Base-by-base conservation (phyloP, 495 filamentous ascomycete species). In the Daldinia decipiens region DNA sequence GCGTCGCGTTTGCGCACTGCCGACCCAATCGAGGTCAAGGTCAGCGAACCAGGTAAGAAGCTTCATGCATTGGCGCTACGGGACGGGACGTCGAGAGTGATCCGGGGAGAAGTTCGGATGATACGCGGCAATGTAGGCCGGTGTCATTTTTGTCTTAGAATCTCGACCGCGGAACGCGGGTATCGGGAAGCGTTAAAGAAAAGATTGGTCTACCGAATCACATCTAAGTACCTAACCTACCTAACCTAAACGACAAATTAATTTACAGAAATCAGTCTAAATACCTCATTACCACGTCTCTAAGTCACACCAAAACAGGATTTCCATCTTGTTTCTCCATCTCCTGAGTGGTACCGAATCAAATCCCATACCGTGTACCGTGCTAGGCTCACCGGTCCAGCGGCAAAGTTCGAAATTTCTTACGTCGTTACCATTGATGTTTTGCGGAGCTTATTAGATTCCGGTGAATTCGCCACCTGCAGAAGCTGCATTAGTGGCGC, bases 401-500 rank as follows among this genome's bases (percentile, higher is more conserved):
- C 53, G 27, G 54, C 43, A 39, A 43, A 55, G 59, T 17, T 39
- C 19, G 21, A 32, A 66, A n/a, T 51, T 39, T 29, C n/a, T 2
- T 2, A 53, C 21, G 32, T 45, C 39, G 27, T 26, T 17, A 15
- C 51, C 17, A 24, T 51, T 65, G 21, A 38, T 24, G 8, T 12
- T 13, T 32, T 59, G 54, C 45, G 55, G 70, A 65, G 50, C 15
- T 29, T 43, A 19, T 21, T 19, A 53, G 26, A 47, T 9, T 50
- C 59, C 65, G 70, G 17, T 38, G 47, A 60, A 52, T 15, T 43
- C 65, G 61, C 54, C 38, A 58, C 39, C 53, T 66, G 74, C 71
- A 71, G 32, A 54, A 17, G 56, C 51, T 67, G 70, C 47, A 59
- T 59, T 61, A 71, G 70, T 69, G 59, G 36, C 65, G 54, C 51